Evolutionary conservation across 306 rosid genomes (phyloP).

Genomic region (Fragaria vesca): DNA sequence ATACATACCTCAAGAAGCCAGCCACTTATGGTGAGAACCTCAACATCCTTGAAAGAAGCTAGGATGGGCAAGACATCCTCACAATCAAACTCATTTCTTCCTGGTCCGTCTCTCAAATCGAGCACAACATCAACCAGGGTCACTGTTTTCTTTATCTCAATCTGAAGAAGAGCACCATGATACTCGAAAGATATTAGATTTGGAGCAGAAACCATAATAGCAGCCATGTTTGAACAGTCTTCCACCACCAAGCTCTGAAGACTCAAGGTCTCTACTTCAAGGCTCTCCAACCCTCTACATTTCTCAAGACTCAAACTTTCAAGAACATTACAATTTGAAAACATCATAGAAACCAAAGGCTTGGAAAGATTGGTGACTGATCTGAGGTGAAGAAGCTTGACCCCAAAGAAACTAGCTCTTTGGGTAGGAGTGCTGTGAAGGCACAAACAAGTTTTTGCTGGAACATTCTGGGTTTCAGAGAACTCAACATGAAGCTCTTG

Average conservation of each 20-base stretch:
- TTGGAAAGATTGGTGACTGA: not conserved
- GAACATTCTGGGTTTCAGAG: not conserved
- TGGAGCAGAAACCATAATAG: slow-evolving; percentile 7
- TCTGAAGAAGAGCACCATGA: slow-evolving; percentile 17
- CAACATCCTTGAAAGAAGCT: slow-evolving; percentile 23
- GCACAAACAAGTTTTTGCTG: not conserved
- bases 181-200: slow-evolving; percentile 15
- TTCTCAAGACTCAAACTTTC: slow-evolving; percentile 24
- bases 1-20: slow-evolving; percentile 34
- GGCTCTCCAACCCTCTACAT: slow-evolving; percentile 14
- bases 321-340: slow-evolving; percentile 18
- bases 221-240: slow-evolving; percentile 19
- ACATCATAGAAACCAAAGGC: slow-evolving; percentile 11
- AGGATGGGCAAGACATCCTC: slow-evolving; percentile 20
- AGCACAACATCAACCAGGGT: slow-evolving; percentile 20
- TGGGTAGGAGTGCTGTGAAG: not conserved
- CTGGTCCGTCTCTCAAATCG: slow-evolving; percentile 17
- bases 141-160: not conserved
- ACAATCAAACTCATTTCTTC: slow-evolving; percentile 20
- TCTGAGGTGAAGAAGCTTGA: slow-evolving; percentile 28
- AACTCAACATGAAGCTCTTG: slow-evolving; percentile 23
- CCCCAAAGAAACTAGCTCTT: not conserved
- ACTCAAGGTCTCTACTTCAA: not conserved
- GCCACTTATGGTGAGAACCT: slow-evolving; percentile 24
- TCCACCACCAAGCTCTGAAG: slow-evolving; percentile 21